Evolutionary conservation across 441 rosid genomes (phyloP).

Genomic region (Pelargonium australe): DNA sequence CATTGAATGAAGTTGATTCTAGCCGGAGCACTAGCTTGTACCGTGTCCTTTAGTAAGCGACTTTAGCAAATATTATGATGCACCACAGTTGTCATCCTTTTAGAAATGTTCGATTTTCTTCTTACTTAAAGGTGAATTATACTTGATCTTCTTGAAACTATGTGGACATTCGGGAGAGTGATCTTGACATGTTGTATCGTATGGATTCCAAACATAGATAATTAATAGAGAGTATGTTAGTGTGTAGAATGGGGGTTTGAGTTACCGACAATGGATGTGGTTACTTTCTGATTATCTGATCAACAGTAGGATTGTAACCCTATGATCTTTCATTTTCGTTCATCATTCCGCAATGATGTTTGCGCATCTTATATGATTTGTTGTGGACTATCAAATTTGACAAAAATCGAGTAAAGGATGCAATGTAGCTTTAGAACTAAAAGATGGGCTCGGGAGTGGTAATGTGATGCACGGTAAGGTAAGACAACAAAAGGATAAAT

Average conservation of each 20-base stretch:
- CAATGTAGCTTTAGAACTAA: not conserved
- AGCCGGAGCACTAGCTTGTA: not conserved
- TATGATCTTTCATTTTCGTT: no score
- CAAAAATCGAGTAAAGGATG: not conserved
- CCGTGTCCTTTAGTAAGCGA: not conserved
- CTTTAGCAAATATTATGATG: not conserved
- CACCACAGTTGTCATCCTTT: not conserved
- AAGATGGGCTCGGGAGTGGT: no score
- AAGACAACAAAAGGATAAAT: no score
- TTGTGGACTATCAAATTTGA: not conserved
- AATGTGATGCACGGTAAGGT: no score
- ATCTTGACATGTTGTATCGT: no score
- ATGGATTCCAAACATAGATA: no score
- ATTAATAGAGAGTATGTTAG: no score
- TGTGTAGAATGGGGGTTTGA: no score
- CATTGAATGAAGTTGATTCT: not conserved
- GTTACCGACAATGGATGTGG: no score
- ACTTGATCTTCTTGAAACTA: not conserved
- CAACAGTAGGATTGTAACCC: no score
- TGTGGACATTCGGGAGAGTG: no score
- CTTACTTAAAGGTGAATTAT: not conserved
- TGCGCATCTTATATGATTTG: not conserved
- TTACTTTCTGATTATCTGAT: no score
- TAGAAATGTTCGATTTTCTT: not conserved
- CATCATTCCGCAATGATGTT: not conserved